A percentile compares a stretch with the other conserved stretches of the same genome.
Conservation (phyloP, 2,329 filamentous ascomycete genomes). For the Fusarium sp. region DNA sequence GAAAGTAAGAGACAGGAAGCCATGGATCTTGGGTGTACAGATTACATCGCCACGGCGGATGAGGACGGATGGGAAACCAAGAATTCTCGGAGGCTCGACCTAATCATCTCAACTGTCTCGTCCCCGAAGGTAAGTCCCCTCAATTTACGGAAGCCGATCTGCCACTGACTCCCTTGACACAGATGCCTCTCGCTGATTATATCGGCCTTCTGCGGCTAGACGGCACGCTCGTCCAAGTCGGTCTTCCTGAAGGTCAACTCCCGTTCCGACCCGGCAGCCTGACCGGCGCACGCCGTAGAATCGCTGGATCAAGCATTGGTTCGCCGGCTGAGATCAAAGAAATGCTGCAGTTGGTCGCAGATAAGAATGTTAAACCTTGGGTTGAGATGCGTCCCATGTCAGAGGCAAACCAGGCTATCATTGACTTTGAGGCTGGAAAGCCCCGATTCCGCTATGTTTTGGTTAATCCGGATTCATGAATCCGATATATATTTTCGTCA, state of each 20-base stretch:
- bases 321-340: constrained; percentile 65
- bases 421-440: constrained; percentile 64
- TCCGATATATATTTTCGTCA: rapidly evolving
- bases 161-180: too few relatives aligned
- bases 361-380: constrained; percentile 65
- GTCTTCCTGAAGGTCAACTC: constrained; percentile 56
- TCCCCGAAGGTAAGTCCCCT: constrained; percentile 47
- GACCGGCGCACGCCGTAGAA: neutral
- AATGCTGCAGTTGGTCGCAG: constrained; percentile 66
- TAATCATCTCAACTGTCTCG: constrained; percentile 77
- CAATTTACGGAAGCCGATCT: too few relatives aligned
- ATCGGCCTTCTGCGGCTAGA: constrained; percentile 55
- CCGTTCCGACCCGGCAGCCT: neutral
- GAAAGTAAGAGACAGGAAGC: constrained; percentile 66
- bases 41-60: constrained; percentile 65
- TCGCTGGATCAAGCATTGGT: constrained; percentile 54
- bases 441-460: constrained; percentile 58
- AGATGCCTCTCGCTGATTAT: constrained; percentile 36
- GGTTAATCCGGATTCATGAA: constrained; percentile 37
- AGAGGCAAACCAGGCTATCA: constrained; percentile 61
- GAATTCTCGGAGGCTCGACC: constrained; percentile 69
- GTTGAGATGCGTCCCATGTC: constrained; percentile 63
- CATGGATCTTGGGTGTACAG: constrained; percentile 62
- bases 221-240: constrained; percentile 69
- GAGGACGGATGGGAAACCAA: constrained; percentile 60